Conservation (phyloP, 2,329 filamentous ascomycete genomes). For the Hortaea werneckii region DNA sequence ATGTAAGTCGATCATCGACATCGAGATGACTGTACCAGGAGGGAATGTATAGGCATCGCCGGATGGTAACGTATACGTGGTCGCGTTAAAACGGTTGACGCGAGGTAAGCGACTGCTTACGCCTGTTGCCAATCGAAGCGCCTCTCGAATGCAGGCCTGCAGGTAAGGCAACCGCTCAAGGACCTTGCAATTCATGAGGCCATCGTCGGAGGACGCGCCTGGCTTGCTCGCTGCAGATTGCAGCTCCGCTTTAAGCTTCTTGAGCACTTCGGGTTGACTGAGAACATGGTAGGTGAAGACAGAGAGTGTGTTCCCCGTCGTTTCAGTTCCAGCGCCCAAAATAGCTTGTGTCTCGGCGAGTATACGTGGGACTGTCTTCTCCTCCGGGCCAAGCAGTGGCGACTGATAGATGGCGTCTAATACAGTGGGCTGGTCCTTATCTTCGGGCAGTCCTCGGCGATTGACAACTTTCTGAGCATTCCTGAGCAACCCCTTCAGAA, state of each 20-base stretch:
- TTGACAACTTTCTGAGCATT: constrained; percentile 1
- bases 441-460: not conserved
- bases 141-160: constrained; percentile 13
- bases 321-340: constrained; percentile 38
- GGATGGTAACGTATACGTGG: constrained; percentile 1
- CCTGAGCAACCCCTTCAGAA: not conserved
- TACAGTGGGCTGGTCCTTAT: not conserved
- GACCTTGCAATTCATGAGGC: not conserved
- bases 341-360: constrained; percentile 36
- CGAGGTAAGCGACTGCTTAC: constrained; percentile 12
- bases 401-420: constrained; percentile 3
- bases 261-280: constrained; percentile 21
- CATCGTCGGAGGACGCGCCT: not conserved
- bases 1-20: constrained; percentile 25
- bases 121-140: constrained; percentile 13
- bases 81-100: constrained; percentile 13
- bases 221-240: not conserved
- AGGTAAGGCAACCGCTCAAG: constrained; percentile 15
- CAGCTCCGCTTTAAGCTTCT: constrained; percentile 31
- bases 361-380: constrained; percentile 25
- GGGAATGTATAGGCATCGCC: constrained; percentile 13
- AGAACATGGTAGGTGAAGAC: constrained; percentile 33
- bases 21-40: constrained; percentile 19
- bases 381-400: constrained; percentile 14
- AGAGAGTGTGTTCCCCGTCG: constrained; percentile 32